Percentiles rank a stretch among this genome's conserved stretches.
Conservation (phyloP, 2,329 filamentous ascomycete genomes). For the Diaporthe ampelina region DNA sequence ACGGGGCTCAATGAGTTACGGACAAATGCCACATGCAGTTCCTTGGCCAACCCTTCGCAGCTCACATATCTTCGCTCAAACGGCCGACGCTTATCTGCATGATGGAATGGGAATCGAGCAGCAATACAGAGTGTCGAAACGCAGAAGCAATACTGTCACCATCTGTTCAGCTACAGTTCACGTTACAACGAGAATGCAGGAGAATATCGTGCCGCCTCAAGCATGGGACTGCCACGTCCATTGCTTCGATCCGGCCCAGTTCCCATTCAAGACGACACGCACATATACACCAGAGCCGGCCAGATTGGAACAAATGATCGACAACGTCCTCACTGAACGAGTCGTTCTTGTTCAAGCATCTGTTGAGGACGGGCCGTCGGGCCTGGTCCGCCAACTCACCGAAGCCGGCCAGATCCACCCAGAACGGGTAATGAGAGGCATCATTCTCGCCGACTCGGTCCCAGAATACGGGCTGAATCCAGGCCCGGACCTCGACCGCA, state of each 20-base stretch:
- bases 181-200: not conserved
- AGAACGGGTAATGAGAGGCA: not conserved
- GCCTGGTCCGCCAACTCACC: not conserved
- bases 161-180: not conserved
- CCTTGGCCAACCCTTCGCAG: not conserved
- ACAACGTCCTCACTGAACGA: slow-evolving; percentile 1
- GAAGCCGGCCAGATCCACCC: not conserved
- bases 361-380: slow-evolving; percentile 2
- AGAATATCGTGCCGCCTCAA: not conserved
- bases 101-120: not conserved
- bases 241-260: not conserved
- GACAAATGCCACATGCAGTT: not conserved
- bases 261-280: not conserved
- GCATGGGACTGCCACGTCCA: slow-evolving; percentile 16
- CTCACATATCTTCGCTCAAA: too few relatives aligned
- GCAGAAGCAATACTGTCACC: not conserved
- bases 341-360: not conserved
- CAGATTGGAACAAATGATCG: not conserved
- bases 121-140: not conserved
- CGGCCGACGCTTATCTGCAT: not conserved
- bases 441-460: not conserved
- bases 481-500: not conserved
- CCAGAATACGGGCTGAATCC: not conserved
- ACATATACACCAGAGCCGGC: slow-evolving; percentile 1
- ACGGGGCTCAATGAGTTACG: not conserved